Percentiles rank a stretch among this genome's conserved stretches.
These are phyloP conservation scores for Sarcodon sp. DNA, from an alignment of 768 basidiomycete species.

Conservation along the genomic window DNA sequence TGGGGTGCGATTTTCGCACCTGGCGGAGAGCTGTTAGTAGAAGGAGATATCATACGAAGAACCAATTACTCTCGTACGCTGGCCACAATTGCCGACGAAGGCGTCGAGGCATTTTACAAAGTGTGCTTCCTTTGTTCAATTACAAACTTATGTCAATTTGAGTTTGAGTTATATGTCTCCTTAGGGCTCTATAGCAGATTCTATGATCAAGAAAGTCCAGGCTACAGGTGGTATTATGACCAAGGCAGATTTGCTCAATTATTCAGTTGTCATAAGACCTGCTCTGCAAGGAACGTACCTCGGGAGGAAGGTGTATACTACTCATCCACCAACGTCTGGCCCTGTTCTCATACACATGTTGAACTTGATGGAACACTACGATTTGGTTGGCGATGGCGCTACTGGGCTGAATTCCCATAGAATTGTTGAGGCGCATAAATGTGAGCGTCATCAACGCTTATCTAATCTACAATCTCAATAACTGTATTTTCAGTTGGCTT, in stretches of 20 bases:
- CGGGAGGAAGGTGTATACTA: slow-evolving; percentile 74
- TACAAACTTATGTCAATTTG: slow-evolving; percentile 7
- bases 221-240: slow-evolving; percentile 72
- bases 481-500: slow-evolving; percentile 38
- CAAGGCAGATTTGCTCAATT: slow-evolving; percentile 58
- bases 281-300: slow-evolving; percentile 74
- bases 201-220: slow-evolving; percentile 58
- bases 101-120: slow-evolving; percentile 75
- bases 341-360: slow-evolving; percentile 85
- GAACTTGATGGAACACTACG: slow-evolving; percentile 78
- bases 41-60: slow-evolving; percentile 65
- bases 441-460: slow-evolving; percentile 21
- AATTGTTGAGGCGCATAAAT: slow-evolving; percentile 78
- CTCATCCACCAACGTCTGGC: slow-evolving; percentile 77
- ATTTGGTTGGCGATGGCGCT: slow-evolving; percentile 31
- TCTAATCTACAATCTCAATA: too few species aligned
- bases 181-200: slow-evolving; percentile 73
- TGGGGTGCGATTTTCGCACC: slow-evolving; percentile 84
- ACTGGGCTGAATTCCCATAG: slow-evolving; percentile 66
- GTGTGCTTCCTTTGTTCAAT: slow-evolving; percentile 20
- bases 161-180: background rate
- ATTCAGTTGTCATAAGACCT: slow-evolving; percentile 51
- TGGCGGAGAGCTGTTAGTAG: slow-evolving; percentile 49
- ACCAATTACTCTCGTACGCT: slow-evolving; percentile 73
- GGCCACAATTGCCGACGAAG: slow-evolving; percentile 56